Conservation (phyloP, 495 filamentous ascomycete species). For the Podospora tetraspora region DNA sequence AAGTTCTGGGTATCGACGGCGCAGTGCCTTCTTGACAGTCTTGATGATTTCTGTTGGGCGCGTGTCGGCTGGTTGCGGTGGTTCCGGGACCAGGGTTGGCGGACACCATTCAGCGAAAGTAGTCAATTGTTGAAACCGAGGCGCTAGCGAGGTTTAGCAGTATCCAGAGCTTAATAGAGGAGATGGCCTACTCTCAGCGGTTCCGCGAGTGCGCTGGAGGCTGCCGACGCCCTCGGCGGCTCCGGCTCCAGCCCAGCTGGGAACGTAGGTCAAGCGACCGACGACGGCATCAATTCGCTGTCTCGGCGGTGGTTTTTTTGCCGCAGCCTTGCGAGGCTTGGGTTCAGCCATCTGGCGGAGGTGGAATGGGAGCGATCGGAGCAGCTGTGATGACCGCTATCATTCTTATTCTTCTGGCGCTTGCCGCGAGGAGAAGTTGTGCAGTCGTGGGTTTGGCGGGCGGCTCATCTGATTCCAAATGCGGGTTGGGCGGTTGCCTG, state of each 20-base stretch:
- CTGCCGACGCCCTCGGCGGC: slow-evolving; percentile 16
- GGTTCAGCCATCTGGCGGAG: slow-evolving; percentile 28
- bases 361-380: neutral
- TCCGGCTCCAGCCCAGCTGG: slow-evolving; percentile 3
- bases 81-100: slow-evolving; percentile 8
- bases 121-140: slow-evolving; percentile 38
- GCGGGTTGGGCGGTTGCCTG: neutral
- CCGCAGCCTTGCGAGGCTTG: neutral
- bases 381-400: slow-evolving; percentile 6
- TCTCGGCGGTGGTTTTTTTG: slow-evolving; percentile 1
- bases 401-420: slow-evolving; percentile 24
- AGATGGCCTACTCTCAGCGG: slow-evolving; percentile 21
- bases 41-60: slow-evolving; percentile 15
- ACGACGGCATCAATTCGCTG: slow-evolving; percentile 18
- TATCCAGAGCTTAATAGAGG: neutral
- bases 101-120: slow-evolving; percentile 34
- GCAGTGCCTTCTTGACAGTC: slow-evolving; percentile 35
- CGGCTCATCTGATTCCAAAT: neutral
- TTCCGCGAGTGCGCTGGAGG: slow-evolving; percentile 18
- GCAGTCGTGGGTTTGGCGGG: neutral
- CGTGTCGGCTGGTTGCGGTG: slow-evolving; percentile 13
- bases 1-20: slow-evolving; percentile 36
- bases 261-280: slow-evolving; percentile 27
- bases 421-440: neutral
- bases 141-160: slow-evolving; percentile 29